A percentile compares a stretch with the other conserved stretches of the same genome.
Conservation (phyloP, 140 eudicot species). For the Bidens hawaiensis region DNA sequence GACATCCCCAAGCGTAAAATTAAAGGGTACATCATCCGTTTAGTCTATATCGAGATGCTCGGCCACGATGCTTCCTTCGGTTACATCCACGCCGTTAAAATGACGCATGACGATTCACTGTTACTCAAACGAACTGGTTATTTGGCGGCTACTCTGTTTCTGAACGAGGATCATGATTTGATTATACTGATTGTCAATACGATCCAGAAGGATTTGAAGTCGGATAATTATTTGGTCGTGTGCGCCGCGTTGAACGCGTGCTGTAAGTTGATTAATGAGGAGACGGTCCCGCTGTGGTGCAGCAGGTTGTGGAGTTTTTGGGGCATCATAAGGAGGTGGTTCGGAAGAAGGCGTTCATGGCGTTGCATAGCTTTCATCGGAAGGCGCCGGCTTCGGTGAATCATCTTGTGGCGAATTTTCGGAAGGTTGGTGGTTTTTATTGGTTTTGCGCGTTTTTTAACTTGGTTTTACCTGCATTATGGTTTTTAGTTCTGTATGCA, state of each 20-base stretch:
- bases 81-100: conserved; percentile 90
- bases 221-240: conserved; percentile 89
- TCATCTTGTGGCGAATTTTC: conserved; percentile 75
- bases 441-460: too few relatives aligned
- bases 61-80: conserved; percentile 98
- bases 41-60: conserved; percentile 93
- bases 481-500: too few relatives aligned
- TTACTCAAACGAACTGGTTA: conserved; percentile 78
- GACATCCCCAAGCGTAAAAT: conserved; percentile 85
- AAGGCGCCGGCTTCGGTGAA: conserved; percentile 67
- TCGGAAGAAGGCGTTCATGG: conserved; percentile 99
- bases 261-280: conserved; percentile 96
- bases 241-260: conserved; percentile 95
- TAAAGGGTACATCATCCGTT: conserved; percentile 83
- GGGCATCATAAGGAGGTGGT: conserved; percentile 83
- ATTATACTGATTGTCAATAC: conserved; percentile 94
- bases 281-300: conserved; percentile 91
- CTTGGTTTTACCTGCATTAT: too few relatives aligned
- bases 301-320: conserved; percentile 84
- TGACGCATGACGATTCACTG: conserved; percentile 85
- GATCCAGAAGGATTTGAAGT: conserved; percentile 94
- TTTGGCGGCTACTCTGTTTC: conserved; percentile 81
- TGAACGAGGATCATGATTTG: conserved; percentile 96
- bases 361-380: conserved; percentile 84
- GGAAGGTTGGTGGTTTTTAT: conserved; percentile 53